Conservation (phyloP, 495 filamentous ascomycete genomes). For the Tuber umbilicatum region DNA sequence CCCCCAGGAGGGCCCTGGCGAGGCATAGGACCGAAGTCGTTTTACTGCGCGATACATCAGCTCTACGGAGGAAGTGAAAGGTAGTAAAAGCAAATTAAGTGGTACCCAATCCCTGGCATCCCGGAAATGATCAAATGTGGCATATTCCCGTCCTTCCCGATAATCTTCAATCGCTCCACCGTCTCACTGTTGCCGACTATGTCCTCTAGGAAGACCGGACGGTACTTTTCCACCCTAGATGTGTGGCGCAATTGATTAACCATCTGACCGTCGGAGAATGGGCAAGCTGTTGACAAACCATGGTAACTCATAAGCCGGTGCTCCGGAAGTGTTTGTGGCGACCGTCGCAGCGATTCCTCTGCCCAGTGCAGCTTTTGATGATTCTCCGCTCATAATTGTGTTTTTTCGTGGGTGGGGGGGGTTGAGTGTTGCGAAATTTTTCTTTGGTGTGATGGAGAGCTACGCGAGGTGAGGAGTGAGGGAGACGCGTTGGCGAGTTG, state of each 20-base stretch:
- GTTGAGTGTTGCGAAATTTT: neutral
- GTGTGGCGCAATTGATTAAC: neutral
- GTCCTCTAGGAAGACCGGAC: conserved; percentile 88
- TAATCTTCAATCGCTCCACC: conserved; percentile 95
- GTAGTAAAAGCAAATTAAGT: too few species aligned
- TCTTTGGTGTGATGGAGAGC: neutral
- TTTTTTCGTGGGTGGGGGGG: neutral
- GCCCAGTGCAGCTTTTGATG: conserved; percentile 62
- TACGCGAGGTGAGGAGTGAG: neutral
- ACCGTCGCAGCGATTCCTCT: neutral
- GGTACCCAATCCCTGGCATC: conserved; percentile 87
- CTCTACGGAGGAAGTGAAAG: neutral
- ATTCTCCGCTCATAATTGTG: conserved; percentile 54
- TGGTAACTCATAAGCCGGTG: conserved; percentile 73
- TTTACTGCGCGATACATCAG: conserved; percentile 48
- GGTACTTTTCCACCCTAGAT: conserved; percentile 94
- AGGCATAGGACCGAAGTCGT: conserved; percentile 94
- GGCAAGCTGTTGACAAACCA: conserved; percentile 57
- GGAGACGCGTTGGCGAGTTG: neutral
- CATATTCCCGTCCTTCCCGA: conserved; percentile 98
- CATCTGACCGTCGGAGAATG: conserved; percentile 7
- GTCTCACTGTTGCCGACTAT: conserved; percentile 97
- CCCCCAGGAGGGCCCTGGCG: conserved; percentile 82
- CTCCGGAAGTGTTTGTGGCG: conserved; percentile 49
- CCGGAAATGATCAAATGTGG: conserved; percentile 98